phyloP scores from a whole-genome alignment of 2,329 filamentous ascomycete species.

The Sclerotinia nivalis region DNA sequence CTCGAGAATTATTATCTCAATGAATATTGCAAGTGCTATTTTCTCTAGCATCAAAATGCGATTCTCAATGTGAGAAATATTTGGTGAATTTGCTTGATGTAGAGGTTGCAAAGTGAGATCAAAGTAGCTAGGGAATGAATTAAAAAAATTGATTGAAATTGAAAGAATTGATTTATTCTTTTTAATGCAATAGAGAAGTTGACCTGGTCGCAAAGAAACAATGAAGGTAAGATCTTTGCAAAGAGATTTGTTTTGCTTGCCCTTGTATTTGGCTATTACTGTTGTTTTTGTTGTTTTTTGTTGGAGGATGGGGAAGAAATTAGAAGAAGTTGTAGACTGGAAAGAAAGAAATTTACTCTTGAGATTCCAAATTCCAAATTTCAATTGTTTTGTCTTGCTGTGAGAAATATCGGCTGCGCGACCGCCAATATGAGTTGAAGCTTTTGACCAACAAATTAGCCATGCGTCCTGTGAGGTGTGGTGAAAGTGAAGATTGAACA shows the following conservation, averaged over 20 bases:
- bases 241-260: background rate
- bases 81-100: background rate
- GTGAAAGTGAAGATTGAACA: background rate
- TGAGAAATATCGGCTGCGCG: background rate
- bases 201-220: background rate
- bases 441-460: background rate
- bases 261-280: background rate
- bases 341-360: background rate
- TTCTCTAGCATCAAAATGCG: background rate
- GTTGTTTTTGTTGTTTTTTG: background rate
- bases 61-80: too few relatives aligned
- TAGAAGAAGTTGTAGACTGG: background rate
- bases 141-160: background rate
- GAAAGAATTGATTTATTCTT: background rate
- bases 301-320: background rate
- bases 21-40: slow-evolving; percentile 1
- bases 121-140: background rate
- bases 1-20: background rate
- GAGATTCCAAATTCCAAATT: background rate
- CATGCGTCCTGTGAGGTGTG: background rate
- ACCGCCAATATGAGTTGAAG: background rate
- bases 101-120: background rate
- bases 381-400: background rate
- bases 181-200: background rate
- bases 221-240: background rate